These are phyloP conservation scores for Lophium mytilinum DNA, from an alignment of 495 filamentous ascomycete species.

Conservation along the genomic window DNA sequence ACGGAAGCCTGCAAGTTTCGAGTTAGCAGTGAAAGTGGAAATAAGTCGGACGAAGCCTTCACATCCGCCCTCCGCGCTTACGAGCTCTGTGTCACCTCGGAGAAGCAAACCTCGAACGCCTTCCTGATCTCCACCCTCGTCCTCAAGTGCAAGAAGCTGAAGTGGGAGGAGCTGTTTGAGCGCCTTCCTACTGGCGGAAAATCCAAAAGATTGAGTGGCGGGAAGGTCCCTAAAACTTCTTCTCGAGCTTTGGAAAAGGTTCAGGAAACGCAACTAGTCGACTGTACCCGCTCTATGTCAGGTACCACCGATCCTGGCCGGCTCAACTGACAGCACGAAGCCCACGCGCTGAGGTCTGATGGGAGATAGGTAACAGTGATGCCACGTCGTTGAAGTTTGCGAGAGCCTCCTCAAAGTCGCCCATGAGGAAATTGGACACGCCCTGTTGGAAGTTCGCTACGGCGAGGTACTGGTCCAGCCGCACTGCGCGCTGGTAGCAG, in stretches of 20 bases:
- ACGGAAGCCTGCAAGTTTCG: constrained; percentile 27
- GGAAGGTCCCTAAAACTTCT: no score
- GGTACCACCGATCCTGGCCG: no score
- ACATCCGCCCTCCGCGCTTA: constrained; percentile 66
- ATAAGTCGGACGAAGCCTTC: constrained; percentile 52
- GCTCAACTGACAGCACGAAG: no score
- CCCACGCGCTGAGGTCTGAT: no score
- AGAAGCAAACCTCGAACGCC: constrained; percentile 33
- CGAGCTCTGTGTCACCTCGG: constrained; percentile 49
- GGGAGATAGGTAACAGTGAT: no score
- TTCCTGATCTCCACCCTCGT: constrained; percentile 53
- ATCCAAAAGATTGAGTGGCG: no score
- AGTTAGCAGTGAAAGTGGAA: constrained; percentile 1
- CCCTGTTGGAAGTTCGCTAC: constrained; percentile 98
- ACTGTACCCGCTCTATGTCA: no score
- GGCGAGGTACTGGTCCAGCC: constrained; percentile 87
- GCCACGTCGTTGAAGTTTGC: constrained; percentile 99
- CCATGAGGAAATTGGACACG: constrained; percentile 94
- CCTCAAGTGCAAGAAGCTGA: constrained; percentile 68
- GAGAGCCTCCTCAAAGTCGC: constrained; percentile 94
- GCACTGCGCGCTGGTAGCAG: constrained; percentile 85
- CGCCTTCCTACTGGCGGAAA: no score
- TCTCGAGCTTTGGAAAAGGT: no score
- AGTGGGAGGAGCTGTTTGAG: no score
- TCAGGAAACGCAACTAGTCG: no score